These are phyloP conservation scores for Metschnikowia henanensis DNA, from an alignment of 805 yeast species.

Conservation along the genomic window DNA sequence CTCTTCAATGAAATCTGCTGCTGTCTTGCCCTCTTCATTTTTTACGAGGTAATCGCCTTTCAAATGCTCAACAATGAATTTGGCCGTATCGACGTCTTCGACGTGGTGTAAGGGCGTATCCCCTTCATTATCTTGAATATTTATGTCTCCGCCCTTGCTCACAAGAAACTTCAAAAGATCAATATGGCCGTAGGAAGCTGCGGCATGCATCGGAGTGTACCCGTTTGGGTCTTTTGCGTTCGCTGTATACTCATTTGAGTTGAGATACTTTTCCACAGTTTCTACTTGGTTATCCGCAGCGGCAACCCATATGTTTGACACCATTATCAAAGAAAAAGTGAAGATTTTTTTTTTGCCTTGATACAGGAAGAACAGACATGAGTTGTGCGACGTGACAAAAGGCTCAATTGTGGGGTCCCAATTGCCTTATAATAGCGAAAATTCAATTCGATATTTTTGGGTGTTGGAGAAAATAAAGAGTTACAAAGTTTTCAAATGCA, in stretches of 20 bases:
- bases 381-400: background rate
- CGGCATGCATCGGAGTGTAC: constrained; percentile 96
- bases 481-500: no score
- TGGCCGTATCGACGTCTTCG: constrained; percentile 70
- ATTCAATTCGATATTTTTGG: no score
- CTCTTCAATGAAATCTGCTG: constrained; percentile 73
- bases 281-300: constrained; percentile 79
- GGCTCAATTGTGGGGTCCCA: no score
- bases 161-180: constrained; percentile 63
- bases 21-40: constrained; percentile 75
- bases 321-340: constrained; percentile 25
- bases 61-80: constrained; percentile 60
- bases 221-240: constrained; percentile 89
- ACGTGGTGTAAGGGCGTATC: constrained; percentile 94
- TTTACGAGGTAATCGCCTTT: constrained; percentile 63
- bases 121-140: constrained; percentile 83
- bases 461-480: no score
- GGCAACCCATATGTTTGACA: constrained; percentile 86
- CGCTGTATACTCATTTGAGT: constrained; percentile 53
- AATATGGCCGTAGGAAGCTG: constrained; percentile 86
- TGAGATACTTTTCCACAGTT: constrained; percentile 56
- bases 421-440: no score
- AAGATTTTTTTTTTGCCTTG: background rate
- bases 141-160: constrained; percentile 70
- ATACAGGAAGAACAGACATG: constrained; percentile 10